Conservation (phyloP, 2,329 filamentous ascomycete genomes). For the Colletotrichum nymphaeae region DNA sequence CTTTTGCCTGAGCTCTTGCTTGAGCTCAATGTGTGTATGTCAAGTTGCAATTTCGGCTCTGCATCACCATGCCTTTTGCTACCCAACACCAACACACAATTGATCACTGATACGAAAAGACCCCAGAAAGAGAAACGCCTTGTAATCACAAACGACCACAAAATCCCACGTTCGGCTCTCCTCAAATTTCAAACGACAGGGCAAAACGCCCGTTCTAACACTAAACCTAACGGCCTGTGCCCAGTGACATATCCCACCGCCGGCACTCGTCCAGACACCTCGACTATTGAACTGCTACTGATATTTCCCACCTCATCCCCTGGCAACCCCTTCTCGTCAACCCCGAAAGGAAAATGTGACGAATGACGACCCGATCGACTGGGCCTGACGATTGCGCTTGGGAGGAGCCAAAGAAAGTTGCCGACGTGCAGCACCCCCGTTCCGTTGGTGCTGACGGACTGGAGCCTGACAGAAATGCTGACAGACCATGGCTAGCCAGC, state of each 20-base stretch:
- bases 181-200: background rate
- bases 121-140: background rate
- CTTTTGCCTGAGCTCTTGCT: background rate
- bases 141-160: background rate
- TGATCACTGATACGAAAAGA: background rate
- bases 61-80: background rate
- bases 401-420: conserved; percentile 3
- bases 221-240: background rate
- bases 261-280: background rate
- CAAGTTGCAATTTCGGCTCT: background rate
- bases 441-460: conserved; percentile 16
- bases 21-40: background rate
- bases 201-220: background rate
- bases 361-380: conserved; percentile 32
- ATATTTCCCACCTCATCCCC: background rate
- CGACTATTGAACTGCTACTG: background rate
- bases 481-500: background rate
- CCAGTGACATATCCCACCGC: background rate
- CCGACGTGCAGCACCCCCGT: conserved; percentile 14
- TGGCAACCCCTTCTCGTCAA: background rate
- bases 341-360: conserved; percentile 13
- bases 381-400: conserved; percentile 19
- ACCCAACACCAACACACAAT: background rate
- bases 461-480: conserved; percentile 1
- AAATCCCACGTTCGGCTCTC: background rate